These are phyloP conservation scores for Pyrus communis DNA, from an alignment of 306 rosid species.

Conservation along the genomic window DNA sequence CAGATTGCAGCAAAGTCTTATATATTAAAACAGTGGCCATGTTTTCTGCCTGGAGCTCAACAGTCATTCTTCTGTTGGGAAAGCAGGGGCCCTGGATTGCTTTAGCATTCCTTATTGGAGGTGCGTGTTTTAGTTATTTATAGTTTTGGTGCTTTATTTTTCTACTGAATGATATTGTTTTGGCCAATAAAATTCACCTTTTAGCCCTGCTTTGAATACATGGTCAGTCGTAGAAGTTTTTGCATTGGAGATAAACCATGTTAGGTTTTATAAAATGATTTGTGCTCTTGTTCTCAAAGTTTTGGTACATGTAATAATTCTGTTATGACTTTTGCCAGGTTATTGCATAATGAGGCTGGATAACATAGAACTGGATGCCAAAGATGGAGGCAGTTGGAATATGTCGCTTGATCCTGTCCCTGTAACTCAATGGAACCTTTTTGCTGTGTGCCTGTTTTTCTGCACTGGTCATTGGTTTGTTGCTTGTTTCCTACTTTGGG, in stretches of 20 bases:
- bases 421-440: slow-evolving; percentile 79
- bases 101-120: slow-evolving; percentile 66
- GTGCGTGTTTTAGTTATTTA: slow-evolving; percentile 20
- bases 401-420: slow-evolving; percentile 37
- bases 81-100: slow-evolving; percentile 86
- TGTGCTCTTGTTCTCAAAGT: not conserved
- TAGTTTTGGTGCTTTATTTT: slow-evolving; percentile 10
- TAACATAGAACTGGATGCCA: slow-evolving; percentile 26
- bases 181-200: not conserved
- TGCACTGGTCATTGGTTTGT: slow-evolving; percentile 94
- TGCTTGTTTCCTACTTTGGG: slow-evolving; percentile 18
- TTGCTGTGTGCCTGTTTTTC: slow-evolving; percentile 80
- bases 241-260: not conserved
- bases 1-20: slow-evolving; percentile 36
- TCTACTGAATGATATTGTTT: not conserved
- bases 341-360: slow-evolving; percentile 63
- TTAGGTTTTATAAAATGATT: not conserved
- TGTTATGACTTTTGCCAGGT: slow-evolving; percentile 47
- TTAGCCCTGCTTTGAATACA: not conserved
- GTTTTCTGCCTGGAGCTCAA: slow-evolving; percentile 70
- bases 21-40: slow-evolving; percentile 50
- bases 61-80: slow-evolving; percentile 75
- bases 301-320: slow-evolving; percentile 8
- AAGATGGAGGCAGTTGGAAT: slow-evolving; percentile 29
- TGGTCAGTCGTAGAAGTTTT: not conserved